Percentiles rank a stretch among this genome's conserved stretches.
These are phyloP conservation scores for Hypoxylon sp. DNA, from an alignment of 2,329 filamentous ascomycete genomes.

Conservation along the genomic window DNA sequence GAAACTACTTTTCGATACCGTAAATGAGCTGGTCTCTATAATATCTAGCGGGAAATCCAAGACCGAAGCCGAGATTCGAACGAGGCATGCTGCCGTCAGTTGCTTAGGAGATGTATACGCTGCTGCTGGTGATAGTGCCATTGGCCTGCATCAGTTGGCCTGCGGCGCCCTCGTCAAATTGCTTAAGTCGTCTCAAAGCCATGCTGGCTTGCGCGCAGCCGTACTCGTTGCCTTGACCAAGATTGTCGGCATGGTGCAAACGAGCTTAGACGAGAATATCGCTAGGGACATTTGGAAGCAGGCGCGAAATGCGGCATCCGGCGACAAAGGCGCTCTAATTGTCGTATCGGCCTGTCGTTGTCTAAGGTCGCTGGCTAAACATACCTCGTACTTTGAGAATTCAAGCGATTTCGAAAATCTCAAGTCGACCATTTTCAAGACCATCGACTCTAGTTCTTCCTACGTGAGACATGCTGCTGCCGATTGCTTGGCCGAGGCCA, in stretches of 20 bases:
- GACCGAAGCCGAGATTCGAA: slow-evolving; percentile 79
- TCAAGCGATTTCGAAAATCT: slow-evolving; percentile 91
- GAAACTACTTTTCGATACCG: slow-evolving; percentile 92
- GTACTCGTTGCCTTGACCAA: slow-evolving; percentile 82
- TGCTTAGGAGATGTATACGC: slow-evolving; percentile 92
- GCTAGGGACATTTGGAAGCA: slow-evolving; percentile 97
- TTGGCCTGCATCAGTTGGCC: slow-evolving; percentile 82
- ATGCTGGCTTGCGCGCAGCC: slow-evolving; percentile 85
- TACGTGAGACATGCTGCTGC: slow-evolving; percentile 88
- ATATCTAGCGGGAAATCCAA: slow-evolving; percentile 80
- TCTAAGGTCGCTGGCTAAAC: slow-evolving; percentile 77
- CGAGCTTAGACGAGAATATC: slow-evolving; percentile 83
- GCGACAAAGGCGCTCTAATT: slow-evolving; percentile 86
- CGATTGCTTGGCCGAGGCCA: slow-evolving; percentile 83
- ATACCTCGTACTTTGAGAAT: slow-evolving; percentile 88
- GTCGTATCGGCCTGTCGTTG: slow-evolving; percentile 84
- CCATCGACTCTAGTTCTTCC: slow-evolving; percentile 81
- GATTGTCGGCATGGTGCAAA: slow-evolving; percentile 79
- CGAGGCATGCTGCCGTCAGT: slow-evolving; percentile 88
- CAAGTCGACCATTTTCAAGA: slow-evolving; percentile 85
- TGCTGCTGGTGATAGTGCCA: slow-evolving; percentile 92
- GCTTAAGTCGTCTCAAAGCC: slow-evolving; percentile 81
- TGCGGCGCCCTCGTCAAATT: slow-evolving; percentile 81
- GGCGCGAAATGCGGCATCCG: slow-evolving; percentile 78
- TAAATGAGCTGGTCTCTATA: slow-evolving; percentile 86